Conservation (phyloP, 164 flowering plant species). For the Echeveria elegans region DNA sequence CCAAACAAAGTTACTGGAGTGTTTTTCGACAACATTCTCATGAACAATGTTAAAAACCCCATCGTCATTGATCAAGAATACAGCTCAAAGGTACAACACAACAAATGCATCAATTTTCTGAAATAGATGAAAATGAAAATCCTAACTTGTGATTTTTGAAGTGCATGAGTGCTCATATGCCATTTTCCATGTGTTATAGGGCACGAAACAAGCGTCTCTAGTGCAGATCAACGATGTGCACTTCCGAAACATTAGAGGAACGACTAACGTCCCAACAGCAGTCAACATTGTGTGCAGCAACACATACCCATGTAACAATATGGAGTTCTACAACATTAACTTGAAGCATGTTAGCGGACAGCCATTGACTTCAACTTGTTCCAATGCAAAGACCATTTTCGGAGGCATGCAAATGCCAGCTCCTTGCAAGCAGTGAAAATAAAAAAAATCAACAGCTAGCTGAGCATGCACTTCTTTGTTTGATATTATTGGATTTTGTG, state of each 20-base stretch:
- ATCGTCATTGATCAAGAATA: constrained; percentile 10
- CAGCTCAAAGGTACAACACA: background rate
- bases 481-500: background rate
- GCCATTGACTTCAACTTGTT: background rate
- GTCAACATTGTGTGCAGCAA: constrained; percentile 2
- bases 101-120: background rate
- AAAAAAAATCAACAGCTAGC: background rate
- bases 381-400: background rate
- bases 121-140: background rate
- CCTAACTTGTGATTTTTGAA: background rate
- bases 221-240: constrained; percentile 7
- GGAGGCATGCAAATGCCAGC: constrained; percentile 4
- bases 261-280: constrained; percentile 1
- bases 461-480: background rate
- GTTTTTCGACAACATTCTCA: constrained; percentile 8
- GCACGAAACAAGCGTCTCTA: background rate
- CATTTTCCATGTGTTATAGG: background rate
- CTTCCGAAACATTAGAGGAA: constrained; percentile 9
- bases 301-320: constrained; percentile 3
- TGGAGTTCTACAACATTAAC: constrained; percentile 7
- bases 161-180: background rate
- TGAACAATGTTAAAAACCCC: constrained; percentile 9
- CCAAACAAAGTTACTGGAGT: constrained; percentile 9
- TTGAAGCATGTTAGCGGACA: background rate
- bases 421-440: background rate